Base-by-base conservation (phyloP, 352 stramenopile species). In the Phytophthora rubi region DNA sequence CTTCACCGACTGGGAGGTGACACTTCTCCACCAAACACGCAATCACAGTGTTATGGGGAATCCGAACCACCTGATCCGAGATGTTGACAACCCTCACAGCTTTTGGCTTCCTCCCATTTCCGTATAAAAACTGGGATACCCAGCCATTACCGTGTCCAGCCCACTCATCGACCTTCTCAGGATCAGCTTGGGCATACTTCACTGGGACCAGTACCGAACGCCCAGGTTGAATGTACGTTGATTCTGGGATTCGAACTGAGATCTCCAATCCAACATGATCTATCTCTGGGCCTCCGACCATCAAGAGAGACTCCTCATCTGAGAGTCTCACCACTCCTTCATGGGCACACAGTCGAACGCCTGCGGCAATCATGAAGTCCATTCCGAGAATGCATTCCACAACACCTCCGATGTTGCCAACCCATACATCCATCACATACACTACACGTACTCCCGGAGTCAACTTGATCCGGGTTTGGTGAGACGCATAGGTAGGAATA, bases 321-420 rank as follows among this genome's bases (percentile, higher is more conserved):
- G 58, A 33, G 9, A 59, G 49, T 26, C 28, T 48, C 2, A 66
- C 23, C 3, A 59, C 8, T 1, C 70, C 52, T 21, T 79, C 64
- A 1, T 45, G 45, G 0, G 54, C 37, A 16, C 56, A 3, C 23
- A 26, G 23, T 26, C 23, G 23, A 26, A 26, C 23, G 23, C 71
- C 71, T 12, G 65, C 52, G 2, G 49, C 16, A 4, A 68, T 26
- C 69, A 80, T 81, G 56, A 79, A 82, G 42, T 79, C 58, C 64
- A 75, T 71, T 2, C 71, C 64, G 0, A 82, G 61, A 1, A 79
- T 49, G n/a, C 64, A 77, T 2, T 79, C 64, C 12, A 77, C 39
- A 3, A 59, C 68, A 10, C 68, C 52, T 0, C 64, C 68, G 1
- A 82, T 51, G 37, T 80, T 79, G 0, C 57, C 65, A 5, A 65